Base-by-base conservation (phyloP, 495 filamentous ascomycete species). In the Daldinia concentrica region DNA sequence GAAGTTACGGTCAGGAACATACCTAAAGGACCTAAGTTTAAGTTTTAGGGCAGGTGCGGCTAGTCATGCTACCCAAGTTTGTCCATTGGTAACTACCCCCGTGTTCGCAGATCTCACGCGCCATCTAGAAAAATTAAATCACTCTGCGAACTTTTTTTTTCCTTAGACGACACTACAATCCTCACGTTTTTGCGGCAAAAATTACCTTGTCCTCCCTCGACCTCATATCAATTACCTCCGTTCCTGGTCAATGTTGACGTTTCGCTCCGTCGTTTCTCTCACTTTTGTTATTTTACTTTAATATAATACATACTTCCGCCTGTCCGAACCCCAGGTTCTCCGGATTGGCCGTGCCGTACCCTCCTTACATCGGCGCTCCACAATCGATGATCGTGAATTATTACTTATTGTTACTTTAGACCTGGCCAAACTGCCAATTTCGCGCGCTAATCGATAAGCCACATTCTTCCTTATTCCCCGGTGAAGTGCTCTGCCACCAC, bases 51-150 rank as follows among this genome's bases (percentile, higher is more conserved):
- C 30, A 69, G 54, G 54, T 73, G 71, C 66, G 62, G 24, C 56
- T 41, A 73, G 61, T 73, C 65, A 73, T 62, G 48, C 36, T 73
- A 51, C 27, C 61, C n/a, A 58, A 15, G 34, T 58, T 62, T 37
- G 59, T 67, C 6, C 24, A 58, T 34, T 57, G 54, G 54, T 37
- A 29, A 43, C n/a, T 41, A 43, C 32, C 56, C 29, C 54, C 27
- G 54, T 41, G 24, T 45, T 43, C 41, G 45, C 50, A 57, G 68
- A 52, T 41, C 62, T 69, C 41, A 45, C 51, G 57, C 51, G 71
- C 62, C 58, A 43, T 62, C 63, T 29, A 62, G n/a, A 57, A 70
- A 69, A 69, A 57, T 73, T 69, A 66, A 73, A 73, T 73, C 61
- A 69, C 71, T 73, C 71, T 69, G 58, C 61, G 56, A 69, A 56